Conservation (phyloP, 2,329 filamentous ascomycete genomes). For the Exserohilum rostratum region DNA sequence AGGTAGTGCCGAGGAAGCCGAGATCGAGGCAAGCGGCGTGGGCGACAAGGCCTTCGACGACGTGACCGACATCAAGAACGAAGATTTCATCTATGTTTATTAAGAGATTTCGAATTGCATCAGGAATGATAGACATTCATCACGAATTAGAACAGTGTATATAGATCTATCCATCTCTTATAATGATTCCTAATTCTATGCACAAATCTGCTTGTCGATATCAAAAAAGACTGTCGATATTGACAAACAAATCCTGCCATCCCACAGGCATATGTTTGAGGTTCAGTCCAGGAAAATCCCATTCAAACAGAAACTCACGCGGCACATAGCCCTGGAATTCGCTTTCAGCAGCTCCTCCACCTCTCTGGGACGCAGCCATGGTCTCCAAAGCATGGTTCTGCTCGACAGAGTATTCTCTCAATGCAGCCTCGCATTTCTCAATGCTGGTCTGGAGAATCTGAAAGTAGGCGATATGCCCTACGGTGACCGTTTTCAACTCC, state of each 20-base stretch:
- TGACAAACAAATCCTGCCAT: constrained; percentile 57
- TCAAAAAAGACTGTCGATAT: constrained; percentile 48
- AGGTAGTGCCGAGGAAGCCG: constrained; percentile 41
- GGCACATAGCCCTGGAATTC: constrained; percentile 62
- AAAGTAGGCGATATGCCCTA: constrained; percentile 55
- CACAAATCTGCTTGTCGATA: not conserved
- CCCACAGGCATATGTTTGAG: constrained; percentile 56
- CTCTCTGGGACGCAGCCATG: constrained; percentile 4
- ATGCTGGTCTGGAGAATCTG: constrained; percentile 57
- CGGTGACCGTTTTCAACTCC: constrained; percentile 52
- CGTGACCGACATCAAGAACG: constrained; percentile 65
- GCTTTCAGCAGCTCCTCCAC: constrained; percentile 46
- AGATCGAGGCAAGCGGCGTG: constrained; percentile 32
- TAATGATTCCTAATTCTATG: not conserved
- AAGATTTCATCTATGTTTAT: constrained; percentile 67
- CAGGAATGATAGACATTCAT: not conserved
- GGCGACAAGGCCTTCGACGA: constrained; percentile 63
- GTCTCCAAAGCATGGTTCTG: constrained; percentile 13
- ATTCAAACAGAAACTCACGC: constrained; percentile 63
- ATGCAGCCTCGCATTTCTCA: constrained; percentile 57
- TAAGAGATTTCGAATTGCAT: not conserved
- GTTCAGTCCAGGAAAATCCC: constrained; percentile 63
- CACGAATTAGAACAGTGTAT: not conserved
- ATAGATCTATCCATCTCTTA: not conserved
- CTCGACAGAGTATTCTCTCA: constrained; percentile 46